Conservation (phyloP, 2,329 filamentous ascomycete genomes). For the Hysterium pulicare region DNA sequence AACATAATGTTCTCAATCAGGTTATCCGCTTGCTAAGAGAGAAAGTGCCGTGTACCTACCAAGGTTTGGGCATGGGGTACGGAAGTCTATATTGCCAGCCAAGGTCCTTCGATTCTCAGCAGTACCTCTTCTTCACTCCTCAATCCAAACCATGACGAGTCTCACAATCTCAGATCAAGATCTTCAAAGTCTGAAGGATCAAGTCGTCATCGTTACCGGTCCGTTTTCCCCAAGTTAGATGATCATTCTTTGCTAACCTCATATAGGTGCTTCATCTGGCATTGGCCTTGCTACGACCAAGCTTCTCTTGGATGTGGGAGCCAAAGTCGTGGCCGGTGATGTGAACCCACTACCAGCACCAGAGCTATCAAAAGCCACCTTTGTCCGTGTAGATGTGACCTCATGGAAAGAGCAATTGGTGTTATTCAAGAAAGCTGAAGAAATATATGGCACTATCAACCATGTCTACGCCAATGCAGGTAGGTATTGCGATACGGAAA, state of each 20-base stretch:
- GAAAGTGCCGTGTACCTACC: no score
- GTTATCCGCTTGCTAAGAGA: no score
- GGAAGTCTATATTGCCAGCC: no score
- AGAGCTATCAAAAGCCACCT: constrained; percentile 19
- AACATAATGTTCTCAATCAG: no score
- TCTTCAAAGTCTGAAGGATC: constrained; percentile 44
- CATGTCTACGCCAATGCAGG: constrained; percentile 44
- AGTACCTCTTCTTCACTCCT: background rate
- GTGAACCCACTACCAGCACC: constrained; percentile 42
- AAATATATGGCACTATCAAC: constrained; percentile 41
- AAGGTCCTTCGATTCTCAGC: no score
- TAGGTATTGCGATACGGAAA: constrained; percentile 1
- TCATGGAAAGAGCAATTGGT: constrained; percentile 50
- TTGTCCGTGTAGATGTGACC: constrained; percentile 29
- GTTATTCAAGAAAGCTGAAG: constrained; percentile 51
- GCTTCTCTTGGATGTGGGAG: constrained; percentile 52
- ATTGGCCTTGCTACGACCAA: constrained; percentile 58
- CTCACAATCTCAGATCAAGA: constrained; percentile 47
- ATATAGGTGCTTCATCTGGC: constrained; percentile 54
- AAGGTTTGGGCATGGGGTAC: no score
- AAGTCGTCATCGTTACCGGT: constrained; percentile 55
- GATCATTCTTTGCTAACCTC: background rate
- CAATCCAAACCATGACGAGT: constrained; percentile 37
- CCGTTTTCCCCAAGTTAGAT: constrained; percentile 8
- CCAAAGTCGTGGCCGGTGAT: constrained; percentile 55